Percentiles rank a stretch among this genome's conserved stretches.
Evolutionary conservation across 306 rosid genomes (phyloP).

Genomic region (Cucurbita argyrosperma): DNA sequence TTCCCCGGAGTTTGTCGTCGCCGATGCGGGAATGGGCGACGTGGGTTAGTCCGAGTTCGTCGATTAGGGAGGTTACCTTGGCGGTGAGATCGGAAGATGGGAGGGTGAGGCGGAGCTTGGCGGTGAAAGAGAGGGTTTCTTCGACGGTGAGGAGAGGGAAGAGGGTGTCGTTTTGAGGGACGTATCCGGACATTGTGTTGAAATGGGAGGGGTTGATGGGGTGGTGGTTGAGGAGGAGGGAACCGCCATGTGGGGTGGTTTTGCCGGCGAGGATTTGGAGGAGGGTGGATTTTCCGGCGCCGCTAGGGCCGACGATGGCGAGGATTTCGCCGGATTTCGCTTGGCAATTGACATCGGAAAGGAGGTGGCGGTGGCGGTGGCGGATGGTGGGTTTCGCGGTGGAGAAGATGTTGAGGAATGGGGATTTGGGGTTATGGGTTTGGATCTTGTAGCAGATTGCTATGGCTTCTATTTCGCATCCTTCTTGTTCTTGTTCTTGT

Average conservation of each 20-base stretch:
- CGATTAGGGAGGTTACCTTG: constrained; percentile 52
- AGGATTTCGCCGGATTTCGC: constrained; percentile 74
- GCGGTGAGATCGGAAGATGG: constrained; percentile 26
- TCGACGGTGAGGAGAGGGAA: constrained; percentile 79
- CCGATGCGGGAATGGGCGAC: constrained; percentile 61
- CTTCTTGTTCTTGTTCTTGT: constrained; percentile 20
- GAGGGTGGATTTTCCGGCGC: constrained; percentile 83
- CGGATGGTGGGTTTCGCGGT: constrained; percentile 11
- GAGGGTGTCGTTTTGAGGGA: constrained; percentile 67
- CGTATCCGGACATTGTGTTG: constrained; percentile 73
- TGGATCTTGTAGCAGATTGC: constrained; percentile 51
- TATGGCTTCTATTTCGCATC: constrained; percentile 74
- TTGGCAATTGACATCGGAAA: constrained; percentile 40
- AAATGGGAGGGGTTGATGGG: constrained; percentile 43
- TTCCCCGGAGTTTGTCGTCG: constrained; percentile 66
- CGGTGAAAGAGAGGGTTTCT: constrained; percentile 80
- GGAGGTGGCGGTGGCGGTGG: constrained; percentile 38
- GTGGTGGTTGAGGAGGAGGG: constrained; percentile 47
- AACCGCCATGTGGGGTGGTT: constrained; percentile 37
- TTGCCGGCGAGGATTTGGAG: constrained; percentile 82
- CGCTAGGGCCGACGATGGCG: constrained; percentile 92
- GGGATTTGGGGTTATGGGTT: constrained; percentile 25
- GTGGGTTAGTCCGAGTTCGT: constrained; percentile 64
- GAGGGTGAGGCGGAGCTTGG: constrained; percentile 42
- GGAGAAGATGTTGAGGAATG: constrained; percentile 34